Base-by-base conservation (phyloP, 176 grass and related monocot genomes). In the Carex pumila region DNA sequence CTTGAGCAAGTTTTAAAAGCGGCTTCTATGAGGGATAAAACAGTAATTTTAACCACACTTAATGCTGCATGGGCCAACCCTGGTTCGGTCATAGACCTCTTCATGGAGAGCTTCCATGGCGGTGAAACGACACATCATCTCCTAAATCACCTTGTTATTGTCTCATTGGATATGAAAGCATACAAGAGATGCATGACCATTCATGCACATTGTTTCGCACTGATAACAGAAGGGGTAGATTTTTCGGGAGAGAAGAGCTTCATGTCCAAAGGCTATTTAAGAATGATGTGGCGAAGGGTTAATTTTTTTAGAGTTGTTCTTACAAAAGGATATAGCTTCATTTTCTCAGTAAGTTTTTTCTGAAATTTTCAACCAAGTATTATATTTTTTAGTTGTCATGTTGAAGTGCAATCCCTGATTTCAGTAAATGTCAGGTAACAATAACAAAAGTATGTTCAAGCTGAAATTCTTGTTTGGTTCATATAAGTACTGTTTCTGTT, bases 241-340 rank as follows among this genome's bases (percentile, higher is more conserved):
- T 93, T 93, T 74, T 95, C 87, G 50, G 43, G 79, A 79, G 93
- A 95, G 67, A 89, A 92, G 80, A 89, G 25, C 53, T 95, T 95
- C 55, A 82, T 86, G 83, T 88, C 93, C 67, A 13, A 81, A 71
- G 91, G 93, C 7, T 95, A 95, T 89, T 79, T 95, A 47, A 78
- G 87, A 49, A 92, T 95, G 93, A 95, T 95, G 93, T 95, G 93
- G 93, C 90, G 79, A 92, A 91, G 93, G 55, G 41, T 95, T 29
- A 79, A 92, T 74, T 95, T 95, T 81, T 89, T 95, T 22, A 62
- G 88, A 30, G 36, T 89, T n/a, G 83, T 95, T 78, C 93, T 95
- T 89, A 87, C 89, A 87, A 95, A 92, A 87, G 93, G 91, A 54
- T 95, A 95, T 82, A 92, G 70, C 83, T 95, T 91, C 74, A 73